Base-by-base conservation (phyloP, 2,329 filamentous ascomycete species). In the Cordyceps pruinosa region DNA sequence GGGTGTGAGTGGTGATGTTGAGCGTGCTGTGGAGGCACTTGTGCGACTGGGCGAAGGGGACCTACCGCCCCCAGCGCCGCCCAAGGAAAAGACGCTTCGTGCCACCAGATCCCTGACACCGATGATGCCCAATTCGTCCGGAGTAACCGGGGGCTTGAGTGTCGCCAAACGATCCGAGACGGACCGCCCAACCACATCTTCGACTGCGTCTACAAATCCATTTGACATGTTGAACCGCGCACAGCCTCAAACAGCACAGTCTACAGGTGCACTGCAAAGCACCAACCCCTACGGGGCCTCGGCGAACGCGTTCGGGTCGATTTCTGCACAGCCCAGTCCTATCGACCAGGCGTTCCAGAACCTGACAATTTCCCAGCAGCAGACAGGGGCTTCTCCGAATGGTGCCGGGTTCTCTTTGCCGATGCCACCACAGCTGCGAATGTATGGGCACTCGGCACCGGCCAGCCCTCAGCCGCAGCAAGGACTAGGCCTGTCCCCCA, bases 11-110 rank as follows among this genome's bases (percentile, higher is more conserved):
- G 92, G 93, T 4, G 92, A 94, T 66, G 68, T 99, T 58, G 90
- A 97, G 64, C 87, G 84, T 69, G 85, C 93, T 0, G 84, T 97
- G 45, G 93, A 97, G 70, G 84, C 90, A 19, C 73, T 99, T 66
- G 84, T 94, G 57, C 83, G 90, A 63, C 73, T 97, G 39, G 93
- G 92, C 26, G 91, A 96, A 67, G 85, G 84, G 32, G 74, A 72
- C 59, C 77, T 77, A 55, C 66, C 63, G 25, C 72, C 62, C 60
- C 70, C 58, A 19, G 60, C 65, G 17, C 66, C 75, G 7, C 76
- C 78, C 57, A 75, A 77, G 41, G 77, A 80, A 56, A 74, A 72
- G 37, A 75, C 70, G 37, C 66, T 77, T 32, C 75, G 78, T n/a
- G 67, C 72, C 13, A 77, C 79, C 34, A 75, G 77, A 53, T 78